Percentiles rank a stretch among this genome's conserved stretches.
phyloP scores from a whole-genome alignment of 73 alveolate genomes.

The Chromera velia region DNA sequence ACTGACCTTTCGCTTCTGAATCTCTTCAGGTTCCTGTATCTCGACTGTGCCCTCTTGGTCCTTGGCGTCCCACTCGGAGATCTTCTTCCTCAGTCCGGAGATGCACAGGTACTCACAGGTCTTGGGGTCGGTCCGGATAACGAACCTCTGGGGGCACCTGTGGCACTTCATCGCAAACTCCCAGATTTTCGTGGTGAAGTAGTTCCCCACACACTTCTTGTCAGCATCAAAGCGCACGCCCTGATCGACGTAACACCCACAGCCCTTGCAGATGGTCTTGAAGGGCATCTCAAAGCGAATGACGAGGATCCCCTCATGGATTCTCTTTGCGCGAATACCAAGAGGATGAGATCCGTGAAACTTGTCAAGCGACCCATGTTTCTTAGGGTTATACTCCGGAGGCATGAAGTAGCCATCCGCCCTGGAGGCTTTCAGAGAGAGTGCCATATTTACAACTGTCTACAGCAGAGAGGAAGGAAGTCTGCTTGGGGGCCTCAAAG shows the following conservation, averaged over 20 bases:
- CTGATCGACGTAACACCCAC: neutral
- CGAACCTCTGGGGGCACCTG: neutral
- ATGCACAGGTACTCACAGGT: neutral
- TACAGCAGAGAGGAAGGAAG: too few species aligned
- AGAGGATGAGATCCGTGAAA: neutral
- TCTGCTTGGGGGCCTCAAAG: too few species aligned
- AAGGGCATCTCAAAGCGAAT: neutral
- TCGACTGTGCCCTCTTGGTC: too few species aligned
- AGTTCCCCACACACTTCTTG: neutral
- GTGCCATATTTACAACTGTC: too few species aligned
- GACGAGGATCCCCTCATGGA: neutral
- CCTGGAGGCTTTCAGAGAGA: too few species aligned
- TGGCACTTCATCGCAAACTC: neutral
- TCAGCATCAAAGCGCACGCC: neutral
- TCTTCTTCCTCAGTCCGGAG: neutral
- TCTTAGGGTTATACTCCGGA: neutral
- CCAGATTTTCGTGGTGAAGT: neutral
- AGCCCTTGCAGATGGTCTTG: neutral
- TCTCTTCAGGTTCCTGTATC: too few species aligned
- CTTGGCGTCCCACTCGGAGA: neutral
- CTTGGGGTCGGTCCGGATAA: neutral
- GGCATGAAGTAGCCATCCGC: neutral
- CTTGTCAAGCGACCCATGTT: neutral
- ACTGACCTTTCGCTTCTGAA: too few species aligned
- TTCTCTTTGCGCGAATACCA: neutral